Percentiles rank a stretch among this genome's conserved stretches.
Evolutionary conservation across 192 early-diverging fungal species (phyloP).

Genomic region (Gaertneriomyces semiglobifer): DNA sequence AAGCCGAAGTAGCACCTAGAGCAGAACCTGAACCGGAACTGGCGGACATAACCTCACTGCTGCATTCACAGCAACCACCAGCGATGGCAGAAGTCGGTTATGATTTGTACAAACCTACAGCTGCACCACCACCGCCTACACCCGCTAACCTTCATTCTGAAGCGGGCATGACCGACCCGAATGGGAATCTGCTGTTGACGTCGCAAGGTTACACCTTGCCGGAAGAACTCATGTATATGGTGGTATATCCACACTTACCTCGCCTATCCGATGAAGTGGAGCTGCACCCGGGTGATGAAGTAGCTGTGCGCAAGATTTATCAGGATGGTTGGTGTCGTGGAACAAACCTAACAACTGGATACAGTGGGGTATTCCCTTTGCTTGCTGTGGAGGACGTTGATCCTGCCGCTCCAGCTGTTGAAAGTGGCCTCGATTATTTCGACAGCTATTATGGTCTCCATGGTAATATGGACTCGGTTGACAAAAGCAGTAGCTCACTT

Average conservation of each 20-base stretch:
- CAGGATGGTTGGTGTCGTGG: constrained; percentile 32
- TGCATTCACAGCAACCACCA: neutral
- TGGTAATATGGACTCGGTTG: no score
- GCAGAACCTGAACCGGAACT: no score
- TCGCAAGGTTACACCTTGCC: constrained; percentile 11
- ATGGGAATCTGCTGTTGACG: no score
- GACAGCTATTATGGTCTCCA: no score
- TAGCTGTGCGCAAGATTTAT: constrained; percentile 29
- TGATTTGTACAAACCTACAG: neutral
- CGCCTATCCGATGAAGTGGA: constrained; percentile 26
- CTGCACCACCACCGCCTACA: neutral
- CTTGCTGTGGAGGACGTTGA: constrained; percentile 29
- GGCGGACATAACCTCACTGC: neutral
- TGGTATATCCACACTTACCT: constrained; percentile 31
- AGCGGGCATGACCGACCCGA: neutral
- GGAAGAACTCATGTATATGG: constrained; percentile 12
- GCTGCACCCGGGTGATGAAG: constrained; percentile 22
- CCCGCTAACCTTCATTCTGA: neutral
- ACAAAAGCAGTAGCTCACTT: no score
- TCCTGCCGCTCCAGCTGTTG: no score
- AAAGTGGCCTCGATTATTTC: no score
- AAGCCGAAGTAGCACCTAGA: neutral
- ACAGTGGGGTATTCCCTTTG: constrained; percentile 25
- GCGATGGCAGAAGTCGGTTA: neutral
- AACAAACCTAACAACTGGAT: constrained; percentile 18